A percentile compares a stretch with the other conserved stretches of the same genome.
Evolutionary conservation across 805 yeast species (phyloP).

Genomic region (Starmerella tilneyi): DNA sequence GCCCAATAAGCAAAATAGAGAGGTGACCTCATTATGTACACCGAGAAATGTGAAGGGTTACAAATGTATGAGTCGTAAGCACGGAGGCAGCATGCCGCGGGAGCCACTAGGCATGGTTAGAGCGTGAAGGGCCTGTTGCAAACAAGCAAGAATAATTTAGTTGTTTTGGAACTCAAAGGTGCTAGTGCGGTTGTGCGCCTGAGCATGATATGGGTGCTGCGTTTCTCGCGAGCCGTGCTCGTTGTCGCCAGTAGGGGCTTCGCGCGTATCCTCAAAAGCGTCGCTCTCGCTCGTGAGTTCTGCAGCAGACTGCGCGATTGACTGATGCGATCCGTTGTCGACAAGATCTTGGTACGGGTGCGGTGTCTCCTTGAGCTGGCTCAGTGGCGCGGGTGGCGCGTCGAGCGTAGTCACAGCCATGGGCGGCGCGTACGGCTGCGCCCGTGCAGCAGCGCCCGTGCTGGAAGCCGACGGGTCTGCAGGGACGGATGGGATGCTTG

Average conservation of each 20-base stretch:
- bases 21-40: too few species aligned
- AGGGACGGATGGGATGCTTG: slow-evolving; percentile 3
- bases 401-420: neutral
- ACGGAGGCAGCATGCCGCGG: too few species aligned
- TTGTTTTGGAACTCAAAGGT: slow-evolving; percentile 4
- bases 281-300: neutral
- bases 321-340: slow-evolving; percentile 9
- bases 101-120: neutral
- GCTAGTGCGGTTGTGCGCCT: slow-evolving; percentile 13
- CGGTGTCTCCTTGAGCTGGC: slow-evolving; percentile 13
- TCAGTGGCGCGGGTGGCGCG: neutral
- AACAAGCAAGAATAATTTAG: slow-evolving; percentile 2
- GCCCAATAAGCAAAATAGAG: too few species aligned
- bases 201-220: slow-evolving; percentile 11
- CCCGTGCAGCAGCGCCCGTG: neutral
- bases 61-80: too few species aligned
- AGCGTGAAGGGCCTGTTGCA: neutral
- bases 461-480: neutral
- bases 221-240: neutral
- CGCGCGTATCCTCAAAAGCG: slow-evolving; percentile 1
- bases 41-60: too few species aligned
- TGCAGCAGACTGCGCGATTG: slow-evolving; percentile 5
- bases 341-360: slow-evolving; percentile 18
- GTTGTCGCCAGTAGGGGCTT: neutral
- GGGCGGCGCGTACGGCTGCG: neutral